Conservation (phyloP, 352 stramenopile species). For the Phytophthora aleatoria region DNA sequence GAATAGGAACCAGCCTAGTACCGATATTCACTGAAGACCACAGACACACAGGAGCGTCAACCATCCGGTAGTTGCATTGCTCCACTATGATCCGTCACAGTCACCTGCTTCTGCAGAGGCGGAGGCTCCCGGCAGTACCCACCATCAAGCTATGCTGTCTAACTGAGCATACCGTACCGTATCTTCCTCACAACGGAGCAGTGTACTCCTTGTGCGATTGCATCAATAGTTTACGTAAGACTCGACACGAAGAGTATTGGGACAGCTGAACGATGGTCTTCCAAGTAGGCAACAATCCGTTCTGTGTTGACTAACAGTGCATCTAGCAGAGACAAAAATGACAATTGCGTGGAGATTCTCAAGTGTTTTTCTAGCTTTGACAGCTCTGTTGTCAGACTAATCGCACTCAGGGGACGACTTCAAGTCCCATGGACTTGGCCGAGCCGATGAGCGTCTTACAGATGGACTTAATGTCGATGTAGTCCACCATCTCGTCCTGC, state of each 20-base stretch:
- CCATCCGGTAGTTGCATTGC: slow-evolving; percentile 31
- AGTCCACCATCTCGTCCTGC: slow-evolving; percentile 92
- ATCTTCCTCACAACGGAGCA: neutral
- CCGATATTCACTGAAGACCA: slow-evolving; percentile 9
- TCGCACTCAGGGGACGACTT: slow-evolving; percentile 66
- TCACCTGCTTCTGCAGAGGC: slow-evolving; percentile 2
- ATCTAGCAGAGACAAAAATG: slow-evolving; percentile 7
- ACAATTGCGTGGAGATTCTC: slow-evolving; percentile 24
- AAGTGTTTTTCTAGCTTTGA: slow-evolving; percentile 8
- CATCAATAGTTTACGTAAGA: slow-evolving; percentile 25
- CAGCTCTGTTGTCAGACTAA: no score
- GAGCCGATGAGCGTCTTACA: slow-evolving; percentile 94
- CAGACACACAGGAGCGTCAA: slow-evolving; percentile 18
- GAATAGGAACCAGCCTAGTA: slow-evolving; percentile 35
- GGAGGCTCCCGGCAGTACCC: neutral
- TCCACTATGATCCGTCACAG: slow-evolving; percentile 14
- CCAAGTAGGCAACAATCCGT: no score
- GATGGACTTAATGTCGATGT: slow-evolving; percentile 92
- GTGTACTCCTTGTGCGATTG: slow-evolving; percentile 10
- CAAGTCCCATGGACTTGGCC: slow-evolving; percentile 92
- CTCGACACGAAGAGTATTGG: no score
- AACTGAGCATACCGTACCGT: slow-evolving; percentile 15
- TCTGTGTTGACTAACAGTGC: neutral
- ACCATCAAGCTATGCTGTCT: slow-evolving; percentile 17
- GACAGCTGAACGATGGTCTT: neutral